Conservation (phyloP, 805 yeast genomes). For the Candida silvicultrix region DNA sequence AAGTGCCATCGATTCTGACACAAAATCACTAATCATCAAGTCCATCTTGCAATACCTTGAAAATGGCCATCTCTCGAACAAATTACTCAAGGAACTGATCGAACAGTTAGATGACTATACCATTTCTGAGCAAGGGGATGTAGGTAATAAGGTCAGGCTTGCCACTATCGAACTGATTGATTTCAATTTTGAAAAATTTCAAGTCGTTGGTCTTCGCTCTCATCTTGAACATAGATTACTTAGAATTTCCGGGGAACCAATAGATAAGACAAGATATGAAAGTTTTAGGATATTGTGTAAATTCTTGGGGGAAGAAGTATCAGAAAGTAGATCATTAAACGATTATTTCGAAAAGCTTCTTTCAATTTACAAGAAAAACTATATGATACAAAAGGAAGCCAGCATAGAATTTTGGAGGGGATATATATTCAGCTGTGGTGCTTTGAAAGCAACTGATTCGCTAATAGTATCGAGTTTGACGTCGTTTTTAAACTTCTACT, state of each 20-base stretch:
- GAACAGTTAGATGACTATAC: slow-evolving; percentile 69
- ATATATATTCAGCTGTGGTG: slow-evolving; percentile 47
- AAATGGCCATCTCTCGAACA: slow-evolving; percentile 1
- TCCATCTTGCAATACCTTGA: slow-evolving; percentile 12
- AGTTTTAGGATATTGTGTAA: slow-evolving; percentile 34
- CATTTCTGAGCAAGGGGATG: slow-evolving; percentile 78
- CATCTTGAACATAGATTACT: slow-evolving; percentile 33
- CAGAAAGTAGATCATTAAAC: slow-evolving; percentile 10
- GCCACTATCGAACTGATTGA: slow-evolving; percentile 39
- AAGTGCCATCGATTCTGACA: slow-evolving; percentile 19
- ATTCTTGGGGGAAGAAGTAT: slow-evolving; percentile 16
- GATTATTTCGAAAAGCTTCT: slow-evolving; percentile 29
- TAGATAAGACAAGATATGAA: slow-evolving; percentile 42
- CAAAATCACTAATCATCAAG: slow-evolving; percentile 9
- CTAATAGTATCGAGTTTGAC: slow-evolving; percentile 38
- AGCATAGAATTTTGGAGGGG: slow-evolving; percentile 49
- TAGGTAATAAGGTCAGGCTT: slow-evolving; percentile 70
- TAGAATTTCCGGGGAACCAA: slow-evolving; percentile 57
- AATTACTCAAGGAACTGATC: slow-evolving; percentile 13
- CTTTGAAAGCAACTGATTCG: slow-evolving; percentile 41
- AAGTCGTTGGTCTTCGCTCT: slow-evolving; percentile 3
- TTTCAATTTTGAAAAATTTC: slow-evolving; percentile 18
- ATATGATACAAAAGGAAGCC: slow-evolving; percentile 6
- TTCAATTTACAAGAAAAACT: slow-evolving; percentile 18
- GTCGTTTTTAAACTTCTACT: slow-evolving; percentile 28